Base-by-base conservation (phyloP, 352 stramenopile species). In the Phytophthora uliginosa region DNA sequence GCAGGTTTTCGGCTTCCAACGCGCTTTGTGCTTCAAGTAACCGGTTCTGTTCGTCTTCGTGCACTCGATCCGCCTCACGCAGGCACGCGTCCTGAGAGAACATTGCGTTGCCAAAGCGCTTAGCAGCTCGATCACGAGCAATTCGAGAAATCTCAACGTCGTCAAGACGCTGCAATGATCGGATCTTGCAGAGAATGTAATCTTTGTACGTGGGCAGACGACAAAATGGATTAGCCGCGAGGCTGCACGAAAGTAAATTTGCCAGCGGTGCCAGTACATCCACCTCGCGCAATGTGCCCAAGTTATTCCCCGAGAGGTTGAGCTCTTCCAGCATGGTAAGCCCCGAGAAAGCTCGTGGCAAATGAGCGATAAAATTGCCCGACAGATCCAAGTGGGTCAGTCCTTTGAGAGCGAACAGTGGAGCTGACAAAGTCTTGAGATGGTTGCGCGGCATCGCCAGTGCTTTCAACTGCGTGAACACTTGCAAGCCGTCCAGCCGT, bases 281-380 rank as follows among this genome's bases (percentile, higher is more conserved):
- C 24, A 96, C 76, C 69, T 96, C 87, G 20, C 89, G 85, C 7
- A 96, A 58, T 5, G 84, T 86, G n/a, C 73, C 76, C 12, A 96
- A 66, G 55, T 85, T 93, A 50, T 96, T 96, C 3, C 89, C 89
- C 0, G 85, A 82, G 3, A 96, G 33, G 55, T 94, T 84, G 15
- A 96, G 77, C 10, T 51, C 69, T 73, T 95, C 84, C 12, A 96
- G 55, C 33, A 81, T 73, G 31, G 74, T 78, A 0, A 96, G 73
- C 2, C 57, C 56, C 0, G 70, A 68, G 57, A 96, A 88, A 8
- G 69, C 74, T 6, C 78, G 77, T 9, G 89, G 88, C 20, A 96
- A 86, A 63, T 95, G 88, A 13, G 74, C 79, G 26, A 96, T 92
- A 52, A 93, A 94, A 65, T 96, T 96, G 28, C 89, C 89, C 1